Evolutionary conservation across 2,329 filamentous ascomycete species (phyloP), one percentile per base, ranked within the genome.

Genomic region (Scorias spongiosa): DNA sequence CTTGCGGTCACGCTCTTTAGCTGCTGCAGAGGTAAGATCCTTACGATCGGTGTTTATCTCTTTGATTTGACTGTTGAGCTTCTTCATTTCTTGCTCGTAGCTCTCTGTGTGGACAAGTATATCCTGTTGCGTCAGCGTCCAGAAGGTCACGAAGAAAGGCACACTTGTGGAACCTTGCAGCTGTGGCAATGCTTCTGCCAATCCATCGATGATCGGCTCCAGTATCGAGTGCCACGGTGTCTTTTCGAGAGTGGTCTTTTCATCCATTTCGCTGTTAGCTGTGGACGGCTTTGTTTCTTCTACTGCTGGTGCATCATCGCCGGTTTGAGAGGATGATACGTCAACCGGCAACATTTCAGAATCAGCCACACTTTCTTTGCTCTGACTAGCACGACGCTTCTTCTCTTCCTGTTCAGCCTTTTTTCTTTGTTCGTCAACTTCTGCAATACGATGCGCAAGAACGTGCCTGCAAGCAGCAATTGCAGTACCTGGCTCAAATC

Each of bases 101-200:
- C 81, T 83, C 29, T 78, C 73, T 48, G 77, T 77, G 1, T 84
- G 84, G 49, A 88, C 78, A 45, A 77, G 75, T 45, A 95, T 69
- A 58, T 98, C 89, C 39, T 83, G 79, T 2, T 93, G 73, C 26
- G 86, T 80, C 10, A 95, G 70, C 42, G 88, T 81, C 91, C 91
- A 98, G 64, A 98, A 98, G 0, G 83, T 84, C 38, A 84, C 77
- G 56, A 86, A 95, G 59, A 95, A 89, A 28, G 84, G 78, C 1
- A 86, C 71, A 38, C 78, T 87, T 42, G 95, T 74, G 7, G 76
- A 72, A 2, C 74, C 63, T 10, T 85, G 60, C 0, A 74, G 66
- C 5, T 68, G 65, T 46, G 75, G 74, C 14, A 94, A 72, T 28
- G 78, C 72, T 8, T 81, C 74, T 36, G 32, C 11, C 9, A 36